Conservation (phyloP, 2,329 filamentous ascomycete species). For the Tolypocladium album region DNA sequence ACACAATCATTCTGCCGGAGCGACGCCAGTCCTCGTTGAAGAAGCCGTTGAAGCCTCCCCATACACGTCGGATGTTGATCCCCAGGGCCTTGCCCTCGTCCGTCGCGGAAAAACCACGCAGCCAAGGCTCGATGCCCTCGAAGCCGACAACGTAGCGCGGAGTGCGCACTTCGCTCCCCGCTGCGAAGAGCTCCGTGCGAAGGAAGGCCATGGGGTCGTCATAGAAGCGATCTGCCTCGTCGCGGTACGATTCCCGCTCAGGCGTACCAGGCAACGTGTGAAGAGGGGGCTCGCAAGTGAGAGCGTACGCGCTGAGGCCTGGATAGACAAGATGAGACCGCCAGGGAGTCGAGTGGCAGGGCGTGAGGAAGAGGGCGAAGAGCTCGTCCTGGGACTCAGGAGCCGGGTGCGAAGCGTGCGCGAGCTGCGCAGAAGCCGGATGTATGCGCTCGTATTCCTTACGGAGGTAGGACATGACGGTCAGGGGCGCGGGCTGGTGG, state of each 20-base stretch:
- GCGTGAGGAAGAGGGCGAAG: constrained; percentile 77
- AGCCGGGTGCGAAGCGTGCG: constrained; percentile 8
- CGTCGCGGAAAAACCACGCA: constrained; percentile 33
- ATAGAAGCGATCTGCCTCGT: constrained; percentile 92
- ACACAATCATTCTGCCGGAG: constrained; percentile 46
- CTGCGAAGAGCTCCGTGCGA: constrained; percentile 34
- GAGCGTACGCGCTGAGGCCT: constrained; percentile 65
- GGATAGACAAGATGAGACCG: constrained; percentile 75
- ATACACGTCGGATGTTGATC: constrained; percentile 35
- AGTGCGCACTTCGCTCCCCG: constrained; percentile 13
- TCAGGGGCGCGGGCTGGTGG: constrained; percentile 72
- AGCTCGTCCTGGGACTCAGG: constrained; percentile 29
- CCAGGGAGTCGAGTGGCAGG: constrained; percentile 95
- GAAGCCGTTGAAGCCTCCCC: constrained; percentile 48
- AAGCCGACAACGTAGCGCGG: constrained; percentile 53
- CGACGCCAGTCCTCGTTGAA: constrained; percentile 53
- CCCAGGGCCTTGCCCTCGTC: constrained; percentile 28
- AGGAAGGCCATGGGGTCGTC: constrained; percentile 49
- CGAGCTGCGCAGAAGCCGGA: constrained; percentile 17
- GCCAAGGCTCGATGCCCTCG: constrained; percentile 40
- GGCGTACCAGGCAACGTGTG: constrained; percentile 45
- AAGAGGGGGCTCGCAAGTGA: constrained; percentile 85
- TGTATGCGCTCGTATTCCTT: constrained; percentile 54
- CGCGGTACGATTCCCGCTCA: constrained; percentile 60
- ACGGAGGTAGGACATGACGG: constrained; percentile 68